Evolutionary conservation across 176 grass and related monocot genomes (phyloP).

Genomic region (Poa pratensis): DNA sequence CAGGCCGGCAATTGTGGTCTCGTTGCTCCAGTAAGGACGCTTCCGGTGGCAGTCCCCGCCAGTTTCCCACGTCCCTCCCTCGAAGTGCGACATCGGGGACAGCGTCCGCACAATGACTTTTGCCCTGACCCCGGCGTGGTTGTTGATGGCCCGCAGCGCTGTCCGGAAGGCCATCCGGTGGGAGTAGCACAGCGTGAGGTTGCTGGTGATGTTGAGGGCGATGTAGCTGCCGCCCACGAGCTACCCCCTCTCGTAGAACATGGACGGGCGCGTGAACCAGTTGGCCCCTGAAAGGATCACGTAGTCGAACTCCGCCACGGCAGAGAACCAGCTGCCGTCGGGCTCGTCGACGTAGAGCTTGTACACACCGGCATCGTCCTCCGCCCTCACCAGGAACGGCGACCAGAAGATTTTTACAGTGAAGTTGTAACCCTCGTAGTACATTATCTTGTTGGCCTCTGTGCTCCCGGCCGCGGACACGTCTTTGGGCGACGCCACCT

Average conservation of each 20-base stretch:
- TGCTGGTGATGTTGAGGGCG: constrained; percentile 30
- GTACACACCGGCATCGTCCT: constrained; percentile 25
- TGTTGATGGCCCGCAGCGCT: constrained; percentile 14
- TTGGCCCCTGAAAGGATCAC: constrained; percentile 56
- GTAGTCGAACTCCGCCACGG: constrained; percentile 48
- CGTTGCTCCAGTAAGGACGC: constrained; percentile 35
- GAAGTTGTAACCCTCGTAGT: too few species aligned
- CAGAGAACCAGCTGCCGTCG: constrained; percentile 47
- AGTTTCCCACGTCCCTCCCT: constrained; percentile 70
- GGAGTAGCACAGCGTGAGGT: constrained; percentile 47
- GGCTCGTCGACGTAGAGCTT: constrained; percentile 63
- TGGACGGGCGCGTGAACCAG: constrained; percentile 58
- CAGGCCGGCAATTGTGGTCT: constrained; percentile 38
- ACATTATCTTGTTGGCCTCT: too few species aligned
- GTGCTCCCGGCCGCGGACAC: too few species aligned
- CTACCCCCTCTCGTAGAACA: constrained; percentile 47
- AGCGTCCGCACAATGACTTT: constrained; percentile 53
- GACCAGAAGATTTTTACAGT: constrained; percentile 58
- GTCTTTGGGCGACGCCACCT: too few species aligned
- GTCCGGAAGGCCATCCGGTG: too few species aligned
- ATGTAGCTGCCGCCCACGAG: constrained; percentile 53
- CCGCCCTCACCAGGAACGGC: constrained; percentile 53
- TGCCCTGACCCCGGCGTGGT: neutral
- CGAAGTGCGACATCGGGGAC: constrained; percentile 65
- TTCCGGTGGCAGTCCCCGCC: constrained; percentile 60